These are phyloP conservation scores for Colletotrichum eremochloae DNA, from an alignment of 2,329 filamentous ascomycete species.

Conservation along the genomic window DNA sequence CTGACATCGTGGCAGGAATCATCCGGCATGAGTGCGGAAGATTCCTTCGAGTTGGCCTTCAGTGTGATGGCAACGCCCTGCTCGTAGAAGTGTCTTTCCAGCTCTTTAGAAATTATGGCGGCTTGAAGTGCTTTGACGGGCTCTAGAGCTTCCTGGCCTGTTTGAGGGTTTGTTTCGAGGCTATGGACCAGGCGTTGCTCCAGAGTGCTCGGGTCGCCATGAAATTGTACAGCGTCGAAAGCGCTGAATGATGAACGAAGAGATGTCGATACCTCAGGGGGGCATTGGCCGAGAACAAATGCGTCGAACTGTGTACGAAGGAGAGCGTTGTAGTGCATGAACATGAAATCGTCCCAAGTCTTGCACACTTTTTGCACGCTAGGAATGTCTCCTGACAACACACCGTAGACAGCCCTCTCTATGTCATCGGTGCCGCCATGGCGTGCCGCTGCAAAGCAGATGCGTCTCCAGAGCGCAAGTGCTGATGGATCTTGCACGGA, in stretches of 20 bases:
- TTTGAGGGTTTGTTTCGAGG: constrained; percentile 69
- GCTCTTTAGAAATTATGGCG: constrained; percentile 76
- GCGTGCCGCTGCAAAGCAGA: constrained; percentile 79
- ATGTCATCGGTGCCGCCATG: constrained; percentile 79
- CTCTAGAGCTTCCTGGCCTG: constrained; percentile 69
- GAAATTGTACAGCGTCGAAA: constrained; percentile 75
- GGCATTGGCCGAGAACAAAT: constrained; percentile 71
- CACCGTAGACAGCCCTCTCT: constrained; percentile 89
- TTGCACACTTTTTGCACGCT: constrained; percentile 83
- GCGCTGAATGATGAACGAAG: constrained; percentile 70
- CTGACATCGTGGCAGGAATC: constrained; percentile 47
- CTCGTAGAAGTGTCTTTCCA: constrained; percentile 69
- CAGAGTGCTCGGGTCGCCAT: constrained; percentile 67
- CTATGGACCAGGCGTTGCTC: constrained; percentile 71
- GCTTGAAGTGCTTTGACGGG: constrained; percentile 84
- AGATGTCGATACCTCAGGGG: constrained; percentile 65
- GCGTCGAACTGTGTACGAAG: constrained; percentile 83
- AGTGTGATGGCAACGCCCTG: constrained; percentile 68
- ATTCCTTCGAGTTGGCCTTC: constrained; percentile 52
- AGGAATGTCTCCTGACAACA: constrained; percentile 86
- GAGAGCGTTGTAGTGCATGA: constrained; percentile 89
- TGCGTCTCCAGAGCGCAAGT: constrained; percentile 79
- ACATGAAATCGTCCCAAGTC: constrained; percentile 88
- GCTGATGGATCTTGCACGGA: constrained; percentile 60
- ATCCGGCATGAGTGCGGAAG: constrained; percentile 49